Evolutionary conservation across 805 yeast species (phyloP).

Genomic region (Barnettozyma vustinii): DNA sequence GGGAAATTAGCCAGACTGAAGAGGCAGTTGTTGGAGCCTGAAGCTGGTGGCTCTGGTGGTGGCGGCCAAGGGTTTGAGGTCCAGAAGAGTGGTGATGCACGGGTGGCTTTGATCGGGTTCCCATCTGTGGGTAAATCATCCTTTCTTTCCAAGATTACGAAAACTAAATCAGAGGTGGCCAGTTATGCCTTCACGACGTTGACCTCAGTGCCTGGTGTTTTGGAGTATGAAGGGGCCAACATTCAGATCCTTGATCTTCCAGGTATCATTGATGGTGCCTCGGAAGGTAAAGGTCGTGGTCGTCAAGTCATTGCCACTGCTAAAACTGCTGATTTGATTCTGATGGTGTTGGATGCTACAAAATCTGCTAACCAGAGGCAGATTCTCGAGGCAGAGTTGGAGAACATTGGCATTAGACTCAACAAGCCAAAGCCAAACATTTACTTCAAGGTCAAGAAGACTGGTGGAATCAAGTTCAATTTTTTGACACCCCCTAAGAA

Average conservation of each 20-base stretch:
- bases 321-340: slow-evolving; percentile 84
- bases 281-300: slow-evolving; percentile 97
- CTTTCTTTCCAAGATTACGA: slow-evolving; percentile 80
- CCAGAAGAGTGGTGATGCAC: slow-evolving; percentile 91
- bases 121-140: slow-evolving; percentile 98
- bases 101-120: slow-evolving; percentile 92
- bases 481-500: slow-evolving; percentile 76
- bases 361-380: slow-evolving; percentile 86
- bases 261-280: slow-evolving; percentile 94
- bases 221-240: slow-evolving; percentile 94
- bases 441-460: slow-evolving; percentile 67
- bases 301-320: slow-evolving; percentile 96
- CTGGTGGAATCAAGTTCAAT: slow-evolving; percentile 89
- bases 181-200: slow-evolving; percentile 92
- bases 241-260: slow-evolving; percentile 97
- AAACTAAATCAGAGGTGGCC: slow-evolving; percentile 92
- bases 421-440: slow-evolving; percentile 78
- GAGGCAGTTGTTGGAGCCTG: slow-evolving; percentile 87
- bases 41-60: slow-evolving; percentile 59
- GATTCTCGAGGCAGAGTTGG: slow-evolving; percentile 83
- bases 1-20: slow-evolving; percentile 93
- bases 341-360: slow-evolving; percentile 95
- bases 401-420: slow-evolving; percentile 87
- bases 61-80: slow-evolving; percentile 89
- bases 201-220: slow-evolving; percentile 94